A percentile compares a stretch with the other conserved stretches of the same genome.
Evolutionary conservation across 805 yeast species (phyloP).

Genomic region (Nakazawaea pomicola): DNA sequence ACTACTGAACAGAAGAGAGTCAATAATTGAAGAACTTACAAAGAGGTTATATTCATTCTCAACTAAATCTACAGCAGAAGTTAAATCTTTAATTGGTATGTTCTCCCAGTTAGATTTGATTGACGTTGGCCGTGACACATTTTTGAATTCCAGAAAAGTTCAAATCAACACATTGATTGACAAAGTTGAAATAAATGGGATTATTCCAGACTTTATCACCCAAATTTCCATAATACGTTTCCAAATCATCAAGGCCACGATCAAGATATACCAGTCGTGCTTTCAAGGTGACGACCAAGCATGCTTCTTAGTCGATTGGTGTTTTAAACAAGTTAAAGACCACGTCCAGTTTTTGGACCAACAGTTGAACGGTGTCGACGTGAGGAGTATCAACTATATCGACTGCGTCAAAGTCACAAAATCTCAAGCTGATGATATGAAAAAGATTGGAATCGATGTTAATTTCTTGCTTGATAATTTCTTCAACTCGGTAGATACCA

Average conservation of each 20-base stretch:
- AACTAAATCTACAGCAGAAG: constrained; percentile 15
- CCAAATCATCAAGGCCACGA: constrained; percentile 55
- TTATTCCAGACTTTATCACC: constrained; percentile 45
- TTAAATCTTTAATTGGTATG: constrained; percentile 22
- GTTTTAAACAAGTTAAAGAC: constrained; percentile 54
- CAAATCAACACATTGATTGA: constrained; percentile 43
- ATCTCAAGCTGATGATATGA: constrained; percentile 40
- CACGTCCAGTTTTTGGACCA: constrained; percentile 59
- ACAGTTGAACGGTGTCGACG: constrained; percentile 60
- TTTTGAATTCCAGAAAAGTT: constrained; percentile 42
- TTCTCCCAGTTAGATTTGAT: constrained; percentile 34
- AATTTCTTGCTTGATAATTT: constrained; percentile 56
- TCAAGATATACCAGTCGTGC: constrained; percentile 45
- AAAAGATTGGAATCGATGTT: constrained; percentile 49
- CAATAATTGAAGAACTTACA: constrained; percentile 8
- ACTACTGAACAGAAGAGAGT: constrained; percentile 14
- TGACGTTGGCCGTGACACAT: constrained; percentile 43
- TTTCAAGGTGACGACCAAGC: constrained; percentile 32
- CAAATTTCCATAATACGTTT: constrained; percentile 62
- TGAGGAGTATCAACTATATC: constrained; percentile 45
- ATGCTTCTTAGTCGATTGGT: constrained; percentile 72
- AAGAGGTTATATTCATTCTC: background rate
- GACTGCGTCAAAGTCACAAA: constrained; percentile 50
- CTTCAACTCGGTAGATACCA: constrained; percentile 11
- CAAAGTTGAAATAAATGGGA: constrained; percentile 52